Evolutionary conservation across 331 rosid genomes (phyloP), one percentile per base, ranked within the genome.

Genomic region (Acacia pycnantha): DNA sequence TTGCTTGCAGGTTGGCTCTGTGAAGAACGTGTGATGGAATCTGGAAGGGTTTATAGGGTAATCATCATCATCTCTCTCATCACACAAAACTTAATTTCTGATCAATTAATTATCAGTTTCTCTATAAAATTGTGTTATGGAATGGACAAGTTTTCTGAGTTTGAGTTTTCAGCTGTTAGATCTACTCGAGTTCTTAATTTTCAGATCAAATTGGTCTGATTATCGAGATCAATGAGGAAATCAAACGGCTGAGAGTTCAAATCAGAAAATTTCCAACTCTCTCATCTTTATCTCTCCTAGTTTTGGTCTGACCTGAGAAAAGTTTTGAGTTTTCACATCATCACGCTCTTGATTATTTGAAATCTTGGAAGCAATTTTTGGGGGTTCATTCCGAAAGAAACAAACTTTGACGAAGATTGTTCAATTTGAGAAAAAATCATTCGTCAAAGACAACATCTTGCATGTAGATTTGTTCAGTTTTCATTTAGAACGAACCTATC

Each of bases 21-120:
- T 6, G 75, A 70, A 24, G 75, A 70, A 44, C 56, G 37, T 5
- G 5, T 70, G 8, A 70, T 70, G 75, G n/a, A 70, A 8, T 11
- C 12, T 24, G 37, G 75, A 22, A 70, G 75, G 12, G 56, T 70
- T 14, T 70, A 70, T 24, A 70, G 22, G 75, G 75, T 70, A 70
- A 70, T 37, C 35, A 59, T 59, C 22, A 35, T 18, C 21, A 54
- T 58, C 65, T 53, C 26, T n/a, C 27, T n/a, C 59, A 53, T 53
- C 61, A 19, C 14, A 29, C 41, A 66, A 3, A 66, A 66, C 71
- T 67, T 37, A 37, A 37, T 37, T 67, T 18, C 8, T 2, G 15
- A 67, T 67, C 21, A 1, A 19, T 22, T 21, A 3, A 19, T 22
- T 4, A 37, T 19, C 13, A 8, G 13, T 67, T 37, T 37, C 6